Percentiles rank a stretch among this genome's conserved stretches.
Conservation (phyloP, 345 rosid genomes). For the Barbarea vulgaris region DNA sequence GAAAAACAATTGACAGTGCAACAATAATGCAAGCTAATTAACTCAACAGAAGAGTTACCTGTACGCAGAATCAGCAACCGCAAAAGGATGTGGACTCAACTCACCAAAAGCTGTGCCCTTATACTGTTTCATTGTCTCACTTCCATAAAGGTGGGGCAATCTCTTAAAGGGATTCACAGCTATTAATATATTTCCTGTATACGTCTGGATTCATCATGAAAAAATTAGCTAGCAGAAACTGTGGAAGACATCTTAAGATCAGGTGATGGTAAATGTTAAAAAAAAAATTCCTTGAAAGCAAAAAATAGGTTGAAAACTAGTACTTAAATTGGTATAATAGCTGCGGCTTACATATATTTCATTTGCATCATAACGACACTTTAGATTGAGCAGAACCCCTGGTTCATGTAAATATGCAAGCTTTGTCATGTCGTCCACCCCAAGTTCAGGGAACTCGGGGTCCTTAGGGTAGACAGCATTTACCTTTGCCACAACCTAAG, state of each 20-base stretch:
- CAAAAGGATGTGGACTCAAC: conserved; percentile 93
- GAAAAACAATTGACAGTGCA: conserved; percentile 10
- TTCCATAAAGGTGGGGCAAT: conserved; percentile 85
- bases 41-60: conserved; percentile 51
- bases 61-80: conserved; percentile 94
- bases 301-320: background rate
- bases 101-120: conserved; percentile 88
- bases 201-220: conserved; percentile 55
- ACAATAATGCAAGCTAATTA: background rate
- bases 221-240: background rate
- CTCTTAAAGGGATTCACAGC: conserved; percentile 94
- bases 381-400: conserved; percentile 88
- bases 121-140: conserved; percentile 79
- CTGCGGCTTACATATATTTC: conserved; percentile 84
- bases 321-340: background rate
- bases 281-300: background rate
- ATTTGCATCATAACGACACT: conserved; percentile 69
- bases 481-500: conserved; percentile 69
- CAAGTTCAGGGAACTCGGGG: conserved; percentile 81
- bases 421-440: conserved; percentile 98
- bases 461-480: conserved; percentile 72
- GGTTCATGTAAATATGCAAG: conserved; percentile 97
- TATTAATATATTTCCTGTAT: conserved; percentile 95
- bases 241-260: background rate
- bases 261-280: background rate